A percentile compares a stretch with the other conserved stretches of the same genome.
Conservation (phyloP, 805 yeast species). For the Zygoascus tannicola region DNA sequence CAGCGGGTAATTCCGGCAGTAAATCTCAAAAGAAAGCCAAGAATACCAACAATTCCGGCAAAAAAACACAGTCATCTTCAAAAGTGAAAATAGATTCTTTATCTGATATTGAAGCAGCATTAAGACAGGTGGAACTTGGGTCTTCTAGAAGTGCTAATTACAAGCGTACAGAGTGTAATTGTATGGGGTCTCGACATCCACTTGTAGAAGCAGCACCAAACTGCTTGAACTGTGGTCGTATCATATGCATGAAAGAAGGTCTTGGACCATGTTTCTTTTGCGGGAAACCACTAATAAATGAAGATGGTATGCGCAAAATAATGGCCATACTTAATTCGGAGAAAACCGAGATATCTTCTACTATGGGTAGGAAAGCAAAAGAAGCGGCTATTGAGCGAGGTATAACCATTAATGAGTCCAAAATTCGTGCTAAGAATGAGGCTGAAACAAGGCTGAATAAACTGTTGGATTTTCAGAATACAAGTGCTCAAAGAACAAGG, state of each 20-base stretch:
- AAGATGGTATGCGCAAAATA: slow-evolving; percentile 50
- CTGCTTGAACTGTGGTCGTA: slow-evolving; percentile 88
- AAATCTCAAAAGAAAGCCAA: slow-evolving; percentile 1
- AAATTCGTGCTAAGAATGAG: slow-evolving; percentile 43
- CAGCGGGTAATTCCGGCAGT: background rate
- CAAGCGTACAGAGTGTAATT: slow-evolving; percentile 47
- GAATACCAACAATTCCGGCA: background rate
- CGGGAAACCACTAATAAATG: slow-evolving; percentile 53
- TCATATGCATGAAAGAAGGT: slow-evolving; percentile 85
- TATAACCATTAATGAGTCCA: slow-evolving; percentile 8
- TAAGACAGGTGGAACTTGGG: slow-evolving; percentile 42
- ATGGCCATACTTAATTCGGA: slow-evolving; percentile 52
- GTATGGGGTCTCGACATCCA: slow-evolving; percentile 85
- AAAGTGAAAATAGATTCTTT: slow-evolving; percentile 41
- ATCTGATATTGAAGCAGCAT: slow-evolving; percentile 56
- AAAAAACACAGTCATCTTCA: slow-evolving; percentile 8
- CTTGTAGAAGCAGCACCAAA: slow-evolving; percentile 85
- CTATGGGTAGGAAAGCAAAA: slow-evolving; percentile 30
- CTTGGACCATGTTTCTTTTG: slow-evolving; percentile 84
- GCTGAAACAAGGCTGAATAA: slow-evolving; percentile 73
- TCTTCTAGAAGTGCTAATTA: slow-evolving; percentile 15
- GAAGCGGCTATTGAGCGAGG: slow-evolving; percentile 30
- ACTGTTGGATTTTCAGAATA: slow-evolving; percentile 68
- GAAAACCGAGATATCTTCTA: slow-evolving; percentile 31
- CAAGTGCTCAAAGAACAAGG: slow-evolving; percentile 81